Evolutionary conservation across 1,139 yeast species (phyloP).

Genomic region (Blastobotrys buckinghamii): DNA sequence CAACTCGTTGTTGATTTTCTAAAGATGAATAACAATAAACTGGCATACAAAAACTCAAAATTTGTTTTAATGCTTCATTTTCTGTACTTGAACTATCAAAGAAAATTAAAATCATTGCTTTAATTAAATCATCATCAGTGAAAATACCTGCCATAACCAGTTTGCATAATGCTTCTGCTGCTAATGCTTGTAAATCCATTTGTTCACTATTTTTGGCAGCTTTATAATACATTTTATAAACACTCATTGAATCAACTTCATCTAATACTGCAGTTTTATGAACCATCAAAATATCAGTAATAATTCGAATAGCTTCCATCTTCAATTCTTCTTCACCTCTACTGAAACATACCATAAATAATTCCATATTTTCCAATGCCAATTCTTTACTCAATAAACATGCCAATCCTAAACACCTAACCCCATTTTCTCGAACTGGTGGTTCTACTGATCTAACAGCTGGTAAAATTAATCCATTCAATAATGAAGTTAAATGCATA

Average conservation of each 20-base stretch:
- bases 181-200: conserved; percentile 67
- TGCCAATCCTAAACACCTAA: conserved; percentile 72
- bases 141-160: conserved; percentile 73
- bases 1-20: conserved; percentile 64
- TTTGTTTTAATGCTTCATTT: conserved; percentile 70
- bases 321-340: conserved; percentile 52
- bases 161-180: conserved; percentile 86
- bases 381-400: conserved; percentile 60
- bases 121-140: conserved; percentile 63
- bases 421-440: conserved; percentile 59
- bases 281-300: conserved; percentile 72
- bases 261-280: conserved; percentile 67
- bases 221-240: conserved; percentile 63
- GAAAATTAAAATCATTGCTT: conserved; percentile 64
- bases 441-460: conserved; percentile 62
- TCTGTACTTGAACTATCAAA: conserved; percentile 61
- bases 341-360: conserved; percentile 61
- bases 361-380: conserved; percentile 48
- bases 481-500: conserved; percentile 62
- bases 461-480: conserved; percentile 76
- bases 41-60: conserved; percentile 82
- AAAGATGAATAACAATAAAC: conserved; percentile 80
- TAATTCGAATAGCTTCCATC: conserved; percentile 57
- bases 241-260: conserved; percentile 55
- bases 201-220: conserved; percentile 48